Conservation (phyloP, 2,329 filamentous ascomycete genomes). For the Colletotrichum chrysophilum region DNA sequence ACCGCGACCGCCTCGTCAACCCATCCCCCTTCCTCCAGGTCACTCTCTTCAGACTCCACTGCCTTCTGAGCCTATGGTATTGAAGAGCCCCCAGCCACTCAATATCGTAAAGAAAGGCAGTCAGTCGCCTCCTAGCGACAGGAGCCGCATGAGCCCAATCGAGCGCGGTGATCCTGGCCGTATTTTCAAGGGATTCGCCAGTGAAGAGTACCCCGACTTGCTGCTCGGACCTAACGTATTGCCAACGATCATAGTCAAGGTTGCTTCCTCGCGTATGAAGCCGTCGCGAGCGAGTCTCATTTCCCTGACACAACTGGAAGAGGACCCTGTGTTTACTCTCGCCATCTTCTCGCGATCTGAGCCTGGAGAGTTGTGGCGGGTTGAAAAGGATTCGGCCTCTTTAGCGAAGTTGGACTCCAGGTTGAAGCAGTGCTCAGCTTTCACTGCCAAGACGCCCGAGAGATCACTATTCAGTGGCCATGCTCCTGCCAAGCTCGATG, state of each 20-base stretch:
- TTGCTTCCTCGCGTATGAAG: conserved; percentile 93
- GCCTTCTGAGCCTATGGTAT: conserved; percentile 30
- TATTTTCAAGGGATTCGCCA: conserved; percentile 79
- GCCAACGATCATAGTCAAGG: conserved; percentile 82
- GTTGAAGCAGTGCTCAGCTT: conserved; percentile 74
- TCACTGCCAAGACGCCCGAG: conserved; percentile 81
- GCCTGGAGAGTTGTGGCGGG: conserved; percentile 83
- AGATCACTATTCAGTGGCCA: conserved; percentile 88
- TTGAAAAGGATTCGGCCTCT: conserved; percentile 89
- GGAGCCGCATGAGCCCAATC: conserved; percentile 40
- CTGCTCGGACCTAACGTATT: conserved; percentile 88
- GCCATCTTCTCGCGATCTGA: conserved; percentile 82
- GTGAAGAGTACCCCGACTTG: conserved; percentile 86
- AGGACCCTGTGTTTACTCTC: conserved; percentile 92
- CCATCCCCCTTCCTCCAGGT: conserved; percentile 74
- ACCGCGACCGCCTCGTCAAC: conserved; percentile 75
- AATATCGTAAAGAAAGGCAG: conserved; percentile 39
- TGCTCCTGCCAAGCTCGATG: conserved; percentile 91
- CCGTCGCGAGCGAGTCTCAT: conserved; percentile 87
- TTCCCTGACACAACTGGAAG: conserved; percentile 79
- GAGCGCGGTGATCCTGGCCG: conserved; percentile 42
- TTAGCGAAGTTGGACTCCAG: conserved; percentile 83
- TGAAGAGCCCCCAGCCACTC: conserved; percentile 47
- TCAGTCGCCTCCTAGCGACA: conserved; percentile 31
- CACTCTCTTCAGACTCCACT: conserved; percentile 67